Evolutionary conservation across 1,284 basidiomycete species (phyloP).

Genomic region (Ceratobasidium sp.): DNA sequence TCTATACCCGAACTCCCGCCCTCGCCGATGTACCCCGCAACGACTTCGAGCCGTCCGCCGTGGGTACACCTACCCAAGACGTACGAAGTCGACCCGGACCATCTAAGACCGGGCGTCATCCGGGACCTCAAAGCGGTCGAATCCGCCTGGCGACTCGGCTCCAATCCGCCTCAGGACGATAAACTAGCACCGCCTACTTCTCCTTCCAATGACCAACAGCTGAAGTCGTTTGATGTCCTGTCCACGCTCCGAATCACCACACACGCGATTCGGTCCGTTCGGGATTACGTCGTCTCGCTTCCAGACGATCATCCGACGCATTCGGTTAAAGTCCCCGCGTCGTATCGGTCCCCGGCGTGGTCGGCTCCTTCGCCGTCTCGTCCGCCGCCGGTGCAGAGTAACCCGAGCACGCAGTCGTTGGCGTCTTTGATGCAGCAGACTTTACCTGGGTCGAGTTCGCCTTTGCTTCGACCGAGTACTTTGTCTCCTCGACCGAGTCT

Average conservation of each 20-base stretch:
- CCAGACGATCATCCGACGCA: conserved; percentile 70
- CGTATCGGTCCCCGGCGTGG: conserved; percentile 28
- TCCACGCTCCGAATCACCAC: conserved; percentile 80
- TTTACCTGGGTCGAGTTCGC: neutral
- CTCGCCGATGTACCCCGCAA: conserved; percentile 69
- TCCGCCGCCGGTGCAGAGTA: neutral
- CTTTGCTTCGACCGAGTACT: neutral
- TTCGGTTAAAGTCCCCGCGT: neutral
- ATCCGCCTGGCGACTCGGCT: conserved; percentile 67
- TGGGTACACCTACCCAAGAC: conserved; percentile 68
- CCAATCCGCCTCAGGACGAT: conserved; percentile 46
- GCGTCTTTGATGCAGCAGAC: conserved; percentile 17
- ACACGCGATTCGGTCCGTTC: conserved; percentile 79
- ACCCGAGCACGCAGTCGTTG: neutral
- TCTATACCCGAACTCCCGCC: conserved; percentile 74
- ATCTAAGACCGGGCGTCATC: conserved; percentile 76
- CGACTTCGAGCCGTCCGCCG: conserved; percentile 56
- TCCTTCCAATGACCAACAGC: too few species aligned
- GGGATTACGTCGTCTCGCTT: conserved; percentile 83
- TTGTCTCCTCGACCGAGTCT: conserved; percentile 1
- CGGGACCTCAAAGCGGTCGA: conserved; percentile 76
- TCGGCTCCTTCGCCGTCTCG: conserved; percentile 20
- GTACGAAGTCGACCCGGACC: conserved; percentile 78
- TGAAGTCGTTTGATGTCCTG: conserved; percentile 68
- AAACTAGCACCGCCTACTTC: conserved; percentile 27